A percentile compares a stretch with the other conserved stretches of the same genome.
Conservation (phyloP, 345 rosid genomes). For the Schrenkiella parvula region DNA sequence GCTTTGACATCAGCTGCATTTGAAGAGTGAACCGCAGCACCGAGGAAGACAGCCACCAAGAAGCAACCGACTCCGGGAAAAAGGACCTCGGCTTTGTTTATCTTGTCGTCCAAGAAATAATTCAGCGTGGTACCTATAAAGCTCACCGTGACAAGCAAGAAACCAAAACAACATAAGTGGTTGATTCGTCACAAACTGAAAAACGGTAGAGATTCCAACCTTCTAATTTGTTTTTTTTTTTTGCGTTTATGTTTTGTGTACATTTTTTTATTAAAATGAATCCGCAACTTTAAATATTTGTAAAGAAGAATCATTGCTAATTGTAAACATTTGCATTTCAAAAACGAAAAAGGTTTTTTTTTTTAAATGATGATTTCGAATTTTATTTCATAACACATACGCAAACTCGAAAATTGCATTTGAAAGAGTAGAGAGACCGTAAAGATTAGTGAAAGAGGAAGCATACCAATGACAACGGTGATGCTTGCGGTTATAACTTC, state of each 20-base stretch:
- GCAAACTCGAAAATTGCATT: neutral
- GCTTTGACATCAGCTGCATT: slow-evolving; percentile 66
- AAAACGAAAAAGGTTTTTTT: no score
- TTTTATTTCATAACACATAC: neutral
- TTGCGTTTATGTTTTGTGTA: neutral
- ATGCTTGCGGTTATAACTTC: slow-evolving; percentile 75
- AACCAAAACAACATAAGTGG: neutral
- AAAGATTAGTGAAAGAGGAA: neutral
- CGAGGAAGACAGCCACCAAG: slow-evolving; percentile 72
- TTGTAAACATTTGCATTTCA: no score
- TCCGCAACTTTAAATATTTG: no score
- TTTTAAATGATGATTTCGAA: no score
- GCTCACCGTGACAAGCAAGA: neutral
- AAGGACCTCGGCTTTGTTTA: slow-evolving; percentile 62
- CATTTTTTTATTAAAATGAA: no score
- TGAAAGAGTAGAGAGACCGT: neutral
- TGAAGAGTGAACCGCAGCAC: slow-evolving; percentile 70
- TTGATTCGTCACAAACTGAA: neutral
- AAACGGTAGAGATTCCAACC: no score
- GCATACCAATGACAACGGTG: slow-evolving; percentile 70
- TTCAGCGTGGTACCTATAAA: slow-evolving; percentile 67
- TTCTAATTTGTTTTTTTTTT: no score
- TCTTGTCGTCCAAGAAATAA: slow-evolving; percentile 78
- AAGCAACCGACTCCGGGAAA: slow-evolving; percentile 85
- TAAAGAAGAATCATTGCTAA: no score